Percentiles rank a stretch among this genome's conserved stretches.
Conservation (phyloP, 2,329 filamentous ascomycete species). For the Scedosporium apiospermum region DNA sequence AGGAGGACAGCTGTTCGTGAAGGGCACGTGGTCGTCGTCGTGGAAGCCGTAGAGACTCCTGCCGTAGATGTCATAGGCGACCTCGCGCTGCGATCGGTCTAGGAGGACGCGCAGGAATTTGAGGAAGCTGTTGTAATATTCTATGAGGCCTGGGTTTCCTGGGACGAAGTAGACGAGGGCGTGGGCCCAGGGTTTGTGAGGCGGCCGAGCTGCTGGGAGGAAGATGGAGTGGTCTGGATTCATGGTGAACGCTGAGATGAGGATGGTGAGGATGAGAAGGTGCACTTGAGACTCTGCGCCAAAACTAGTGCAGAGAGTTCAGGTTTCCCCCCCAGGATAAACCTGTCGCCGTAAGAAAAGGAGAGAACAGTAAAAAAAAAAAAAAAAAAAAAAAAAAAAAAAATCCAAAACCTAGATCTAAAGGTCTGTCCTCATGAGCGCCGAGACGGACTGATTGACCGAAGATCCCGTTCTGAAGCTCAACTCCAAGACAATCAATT, state of each 20-base stretch:
- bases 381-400: too few relatives aligned
- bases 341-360: too few relatives aligned
- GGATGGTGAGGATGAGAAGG: background rate
- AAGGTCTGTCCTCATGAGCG: too few relatives aligned
- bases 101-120: slow-evolving; percentile 45
- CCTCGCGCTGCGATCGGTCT: slow-evolving; percentile 26
- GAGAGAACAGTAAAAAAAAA: too few relatives aligned
- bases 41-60: slow-evolving; percentile 50
- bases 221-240: slow-evolving; percentile 1
- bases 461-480: too few relatives aligned
- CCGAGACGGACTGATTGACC: too few relatives aligned
- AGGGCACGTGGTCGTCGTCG: slow-evolving; percentile 40
- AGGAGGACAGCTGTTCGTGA: slow-evolving; percentile 30
- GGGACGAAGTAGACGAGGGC: slow-evolving; percentile 62
- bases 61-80: slow-evolving; percentile 45
- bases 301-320: background rate
- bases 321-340: too few relatives aligned
- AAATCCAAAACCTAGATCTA: too few relatives aligned
- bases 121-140: slow-evolving; percentile 64
- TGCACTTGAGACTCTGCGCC: background rate
- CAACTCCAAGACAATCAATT: too few relatives aligned
- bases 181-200: slow-evolving; percentile 13
- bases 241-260: background rate
- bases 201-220: slow-evolving; percentile 17
- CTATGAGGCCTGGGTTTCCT: slow-evolving; percentile 67